phyloP scores from a whole-genome alignment of 2,329 filamentous ascomycete genomes.

The Nannizzia gypsea region DNA sequence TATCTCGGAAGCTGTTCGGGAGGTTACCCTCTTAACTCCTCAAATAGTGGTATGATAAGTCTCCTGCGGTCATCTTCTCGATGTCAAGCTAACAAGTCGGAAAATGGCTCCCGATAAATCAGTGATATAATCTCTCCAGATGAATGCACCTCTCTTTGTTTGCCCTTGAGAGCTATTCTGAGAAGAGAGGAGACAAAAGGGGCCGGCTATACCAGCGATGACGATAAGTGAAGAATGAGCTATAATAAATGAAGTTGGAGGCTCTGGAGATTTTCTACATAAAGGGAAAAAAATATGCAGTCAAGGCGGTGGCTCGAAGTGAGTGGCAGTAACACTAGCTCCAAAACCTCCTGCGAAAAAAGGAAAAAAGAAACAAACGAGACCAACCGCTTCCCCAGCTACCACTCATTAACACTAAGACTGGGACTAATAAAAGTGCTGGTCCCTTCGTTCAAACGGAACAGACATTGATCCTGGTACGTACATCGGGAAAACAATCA shows the following conservation, averaged over 20 bases:
- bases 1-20: neutral
- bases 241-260: neutral
- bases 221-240: neutral
- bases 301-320: neutral
- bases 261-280: neutral
- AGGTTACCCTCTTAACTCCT: neutral
- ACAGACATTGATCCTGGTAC: neutral
- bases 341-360: neutral
- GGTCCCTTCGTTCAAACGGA: neutral
- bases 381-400: neutral
- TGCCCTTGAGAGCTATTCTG: neutral
- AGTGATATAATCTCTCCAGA: slow-evolving; percentile 2
- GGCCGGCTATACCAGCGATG: neutral
- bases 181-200: neutral
- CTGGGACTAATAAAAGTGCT: slow-evolving; percentile 1
- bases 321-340: slow-evolving; percentile 4
- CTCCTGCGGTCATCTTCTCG: neutral
- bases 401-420: neutral
- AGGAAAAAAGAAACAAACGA: neutral
- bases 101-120: neutral
- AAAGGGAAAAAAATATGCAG: neutral
- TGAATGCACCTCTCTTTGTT: neutral
- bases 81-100: neutral
- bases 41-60: neutral
- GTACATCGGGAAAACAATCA: slow-evolving; percentile 2